Evolutionary conservation across 1,284 basidiomycete species (phyloP).

Genomic region (Pseudozyma hubeiensis): DNA sequence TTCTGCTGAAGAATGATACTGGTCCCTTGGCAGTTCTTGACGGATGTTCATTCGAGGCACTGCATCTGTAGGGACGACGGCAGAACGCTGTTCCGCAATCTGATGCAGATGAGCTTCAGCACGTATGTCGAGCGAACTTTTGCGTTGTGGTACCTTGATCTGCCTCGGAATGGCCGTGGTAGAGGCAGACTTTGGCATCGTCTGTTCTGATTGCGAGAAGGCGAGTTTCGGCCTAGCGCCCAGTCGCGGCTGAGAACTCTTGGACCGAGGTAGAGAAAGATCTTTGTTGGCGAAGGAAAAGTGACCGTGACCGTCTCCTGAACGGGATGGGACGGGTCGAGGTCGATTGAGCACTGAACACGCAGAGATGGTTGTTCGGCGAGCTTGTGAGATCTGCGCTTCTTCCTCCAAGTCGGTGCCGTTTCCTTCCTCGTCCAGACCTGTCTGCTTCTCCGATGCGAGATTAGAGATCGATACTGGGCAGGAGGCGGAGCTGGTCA

Average conservation of each 20-base stretch:
- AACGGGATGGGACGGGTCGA: constrained; percentile 6
- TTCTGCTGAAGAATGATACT: constrained; percentile 21
- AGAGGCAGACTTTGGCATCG: constrained; percentile 17
- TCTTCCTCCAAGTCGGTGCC: neutral
- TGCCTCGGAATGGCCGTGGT: constrained; percentile 1
- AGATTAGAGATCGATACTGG: constrained; percentile 5
- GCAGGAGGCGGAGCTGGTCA: constrained; percentile 19
- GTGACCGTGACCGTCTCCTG: neutral
- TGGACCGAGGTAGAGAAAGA: neutral
- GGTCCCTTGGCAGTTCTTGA: neutral
- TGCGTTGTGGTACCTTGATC: constrained; percentile 28
- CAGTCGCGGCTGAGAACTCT: too few relatives aligned
- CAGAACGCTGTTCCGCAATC: neutral
- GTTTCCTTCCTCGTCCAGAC: neutral
- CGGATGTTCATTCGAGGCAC: constrained; percentile 14
- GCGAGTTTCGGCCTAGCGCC: neutral
- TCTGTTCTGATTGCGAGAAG: neutral
- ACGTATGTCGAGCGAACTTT: constrained; percentile 31
- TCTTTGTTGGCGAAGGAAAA: constrained; percentile 7
- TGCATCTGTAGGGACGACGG: too few relatives aligned
- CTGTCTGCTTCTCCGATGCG: neutral
- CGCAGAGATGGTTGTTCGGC: constrained; percentile 4
- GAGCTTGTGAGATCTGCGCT: constrained; percentile 9
- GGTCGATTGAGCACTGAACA: constrained; percentile 20
- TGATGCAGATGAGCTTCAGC: constrained; percentile 6